phyloP scores from a whole-genome alignment of 78 protist species.

The Dictyostelium citrinum region DNA sequence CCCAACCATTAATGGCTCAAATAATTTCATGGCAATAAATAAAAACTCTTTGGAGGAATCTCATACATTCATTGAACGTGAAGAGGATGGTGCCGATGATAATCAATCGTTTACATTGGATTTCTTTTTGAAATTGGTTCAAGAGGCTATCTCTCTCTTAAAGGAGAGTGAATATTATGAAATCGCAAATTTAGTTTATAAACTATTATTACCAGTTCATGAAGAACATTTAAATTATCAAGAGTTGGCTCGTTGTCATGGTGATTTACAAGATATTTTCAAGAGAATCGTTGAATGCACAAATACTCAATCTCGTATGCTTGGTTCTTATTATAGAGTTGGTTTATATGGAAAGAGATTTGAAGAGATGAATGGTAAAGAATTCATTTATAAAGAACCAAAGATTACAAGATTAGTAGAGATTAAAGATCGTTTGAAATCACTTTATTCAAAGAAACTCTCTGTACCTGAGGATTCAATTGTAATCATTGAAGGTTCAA shows the following conservation, averaged over 20 bases:
- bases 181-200: slow-evolving; percentile 48
- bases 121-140: slow-evolving; percentile 1
- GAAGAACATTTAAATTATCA: slow-evolving; percentile 47
- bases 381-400: slow-evolving; percentile 78
- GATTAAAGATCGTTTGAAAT: slow-evolving; percentile 68
- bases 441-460: slow-evolving; percentile 50
- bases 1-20: slow-evolving; percentile 34
- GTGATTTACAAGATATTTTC: slow-evolving; percentile 61
- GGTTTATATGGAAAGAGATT: slow-evolving; percentile 65
- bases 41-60: slow-evolving; percentile 53
- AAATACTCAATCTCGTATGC: slow-evolving; percentile 61
- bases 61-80: slow-evolving; percentile 50
- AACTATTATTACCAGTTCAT: slow-evolving; percentile 36
- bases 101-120: slow-evolving; percentile 30
- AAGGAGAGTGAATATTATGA: slow-evolving; percentile 57
- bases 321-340: slow-evolving; percentile 76
- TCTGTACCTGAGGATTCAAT: slow-evolving; percentile 10
- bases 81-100: slow-evolving; percentile 54
- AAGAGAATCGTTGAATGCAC: slow-evolving; percentile 55
- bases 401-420: slow-evolving; percentile 63
- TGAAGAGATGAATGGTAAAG: slow-evolving; percentile 65
- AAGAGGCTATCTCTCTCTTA: slow-evolving; percentile 28
- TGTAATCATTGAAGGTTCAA: slow-evolving; percentile 53
- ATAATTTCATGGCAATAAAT: slow-evolving; percentile 11
- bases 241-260: slow-evolving; percentile 60